Base-by-base conservation (phyloP, 257 asterid species). In the Solanum phureja region DNA sequence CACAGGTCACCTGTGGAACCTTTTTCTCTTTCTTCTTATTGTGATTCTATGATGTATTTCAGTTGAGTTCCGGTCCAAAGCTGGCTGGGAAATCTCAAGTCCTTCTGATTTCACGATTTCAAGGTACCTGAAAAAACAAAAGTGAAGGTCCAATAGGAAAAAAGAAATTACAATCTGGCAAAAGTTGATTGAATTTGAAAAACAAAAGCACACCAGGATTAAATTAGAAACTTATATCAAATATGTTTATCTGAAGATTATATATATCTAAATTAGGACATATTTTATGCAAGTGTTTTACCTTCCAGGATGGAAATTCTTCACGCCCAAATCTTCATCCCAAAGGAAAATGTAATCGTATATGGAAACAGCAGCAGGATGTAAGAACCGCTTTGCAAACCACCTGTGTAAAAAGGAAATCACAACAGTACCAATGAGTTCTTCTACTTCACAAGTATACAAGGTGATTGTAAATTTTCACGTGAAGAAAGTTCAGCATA, bases 251-350 rank as follows among this genome's bases (percentile, higher is more conserved):
- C n/a, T 27, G 14, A 11, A 7, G 24, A 42, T 24, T 2, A 77
- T 12, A 27, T 1, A 42, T 11, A 42, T 42, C 49, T 42, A 44
- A 8, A 3, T 21, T 5, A 77, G 34, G 60, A 44, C 6, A 44
- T 12, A 79, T 16, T 7, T 44, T 44, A 46, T 79, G 85, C 24
- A 79, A 44, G 58, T 0, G 0, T 79, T 44, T 84, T 89, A 96
- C 99, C 99, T 95, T 91, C 99, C 95, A 42, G 99, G 99, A 56
- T 94, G 91, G 88, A 97, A 97, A 89, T 96, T 60, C 88, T 92
- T 92, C 90, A 96, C 98, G 8, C 98, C 99, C 87, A 97, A 91
- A 93, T 97, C 99, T 91, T 97, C 99, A 92, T 97, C 99, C 99
- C 99, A 97, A 23, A 97, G 95, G 92, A 97, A 97, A 91, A 97